These are phyloP conservation scores for Sarcomyxa edulis DNA, from an alignment of 768 basidiomycete species.

Conservation along the genomic window DNA sequence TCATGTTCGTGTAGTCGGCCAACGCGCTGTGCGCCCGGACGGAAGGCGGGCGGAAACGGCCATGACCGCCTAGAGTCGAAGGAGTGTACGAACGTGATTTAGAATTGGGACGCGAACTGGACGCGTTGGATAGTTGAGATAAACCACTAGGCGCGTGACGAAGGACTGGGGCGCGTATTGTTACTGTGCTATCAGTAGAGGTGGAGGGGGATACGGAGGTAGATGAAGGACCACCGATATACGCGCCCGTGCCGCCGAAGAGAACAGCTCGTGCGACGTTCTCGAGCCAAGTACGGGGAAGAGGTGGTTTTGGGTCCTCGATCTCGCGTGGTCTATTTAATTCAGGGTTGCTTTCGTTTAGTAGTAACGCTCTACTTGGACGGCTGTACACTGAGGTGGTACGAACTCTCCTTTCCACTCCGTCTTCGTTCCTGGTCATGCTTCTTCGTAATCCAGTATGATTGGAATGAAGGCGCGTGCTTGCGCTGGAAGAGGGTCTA, in stretches of 20 bases:
- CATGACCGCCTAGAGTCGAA: too few relatives aligned
- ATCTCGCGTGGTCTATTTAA: conserved; percentile 22
- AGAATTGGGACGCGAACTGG: too few relatives aligned
- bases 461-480: conserved; percentile 14
- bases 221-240: conserved; percentile 35
- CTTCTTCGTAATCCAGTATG: neutral
- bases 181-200: conserved; percentile 1
- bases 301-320: conserved; percentile 38
- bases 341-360: conserved; percentile 26
- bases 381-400: conserved; percentile 23
- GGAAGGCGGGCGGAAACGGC: too few relatives aligned
- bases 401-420: neutral
- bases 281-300: conserved; percentile 69
- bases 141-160: neutral
- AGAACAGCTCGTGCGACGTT: conserved; percentile 62
- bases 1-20: too few relatives aligned
- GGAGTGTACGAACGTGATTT: too few relatives aligned
- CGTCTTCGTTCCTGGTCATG: neutral
- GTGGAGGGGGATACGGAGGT: conserved; percentile 1
- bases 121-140: too few relatives aligned
- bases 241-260: conserved; percentile 42
- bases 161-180: neutral
- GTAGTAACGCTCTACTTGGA: conserved; percentile 15
- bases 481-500: conserved; percentile 26
- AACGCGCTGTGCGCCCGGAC: too few relatives aligned